Percentiles rank a stretch among this genome's conserved stretches.
These are phyloP conservation scores for Penicillium ucsense DNA, from an alignment of 495 filamentous ascomycete genomes.

Conservation along the genomic window DNA sequence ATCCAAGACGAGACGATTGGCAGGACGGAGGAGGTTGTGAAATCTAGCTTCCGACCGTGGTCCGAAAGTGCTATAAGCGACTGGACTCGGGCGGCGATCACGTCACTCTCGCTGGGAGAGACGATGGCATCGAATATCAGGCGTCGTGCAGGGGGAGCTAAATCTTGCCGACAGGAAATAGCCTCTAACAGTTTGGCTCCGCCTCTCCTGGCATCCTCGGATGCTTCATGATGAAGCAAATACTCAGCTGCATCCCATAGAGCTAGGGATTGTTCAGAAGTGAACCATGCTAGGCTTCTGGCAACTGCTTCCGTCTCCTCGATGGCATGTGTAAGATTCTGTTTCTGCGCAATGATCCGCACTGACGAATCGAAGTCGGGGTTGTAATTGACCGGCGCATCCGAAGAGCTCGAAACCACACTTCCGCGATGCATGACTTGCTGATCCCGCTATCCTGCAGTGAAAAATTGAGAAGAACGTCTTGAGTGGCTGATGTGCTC, in stretches of 20 bases:
- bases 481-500: conserved; percentile 25
- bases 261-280: conserved; percentile 30
- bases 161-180: conserved; percentile 33
- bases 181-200: conserved; percentile 29
- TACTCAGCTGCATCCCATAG: conserved; percentile 36
- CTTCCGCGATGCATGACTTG: conserved; percentile 40
- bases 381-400: conserved; percentile 20
- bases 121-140: conserved; percentile 31
- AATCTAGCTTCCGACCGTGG: conserved; percentile 39
- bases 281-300: conserved; percentile 27
- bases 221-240: conserved; percentile 29
- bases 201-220: conserved; percentile 28
- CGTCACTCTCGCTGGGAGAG: conserved; percentile 26
- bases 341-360: conserved; percentile 25
- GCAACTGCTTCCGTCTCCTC: conserved; percentile 33
- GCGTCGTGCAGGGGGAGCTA: conserved; percentile 26
- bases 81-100: conserved; percentile 30
- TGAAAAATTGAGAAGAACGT: too few relatives aligned
- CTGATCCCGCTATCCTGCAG: conserved; percentile 12
- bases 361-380: conserved; percentile 34
- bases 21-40: conserved; percentile 29
- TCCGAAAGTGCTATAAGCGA: conserved; percentile 36
- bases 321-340: conserved; percentile 26
- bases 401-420: conserved; percentile 36
- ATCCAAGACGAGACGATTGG: conserved; percentile 35